phyloP scores from a whole-genome alignment of 306 rosid species.

The Pyrus betulifolia region DNA sequence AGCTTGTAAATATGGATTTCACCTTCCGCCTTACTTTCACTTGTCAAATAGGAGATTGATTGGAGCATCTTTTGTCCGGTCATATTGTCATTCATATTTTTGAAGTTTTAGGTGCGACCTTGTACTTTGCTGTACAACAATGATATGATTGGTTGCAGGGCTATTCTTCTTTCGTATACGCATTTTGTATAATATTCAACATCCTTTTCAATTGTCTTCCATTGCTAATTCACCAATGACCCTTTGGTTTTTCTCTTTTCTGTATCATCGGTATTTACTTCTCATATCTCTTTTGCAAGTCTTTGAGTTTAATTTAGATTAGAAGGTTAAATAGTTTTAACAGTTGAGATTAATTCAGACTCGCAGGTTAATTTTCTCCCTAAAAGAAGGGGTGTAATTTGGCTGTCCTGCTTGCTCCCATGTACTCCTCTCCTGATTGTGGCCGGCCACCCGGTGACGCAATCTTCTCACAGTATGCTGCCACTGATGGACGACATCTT shows the following conservation, averaged over 20 bases:
- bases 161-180: not conserved
- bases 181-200: not conserved
- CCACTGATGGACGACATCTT: too few species aligned
- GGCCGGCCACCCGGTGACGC: too few species aligned
- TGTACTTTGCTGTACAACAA: not conserved
- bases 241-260: not conserved
- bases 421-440: too few species aligned
- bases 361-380: not conserved
- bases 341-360: not conserved
- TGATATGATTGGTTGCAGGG: not conserved
- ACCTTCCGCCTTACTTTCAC: not conserved
- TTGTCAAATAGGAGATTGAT: not conserved
- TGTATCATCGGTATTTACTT: not conserved
- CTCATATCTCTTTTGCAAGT: not conserved
- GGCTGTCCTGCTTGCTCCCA: too few species aligned
- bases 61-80: not conserved
- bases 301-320: too few species aligned
- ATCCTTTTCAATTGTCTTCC: not conserved
- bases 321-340: too few species aligned
- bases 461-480: too few species aligned
- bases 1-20: not conserved
- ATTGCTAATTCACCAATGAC: not conserved
- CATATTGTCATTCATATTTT: not conserved
- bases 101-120: not conserved
- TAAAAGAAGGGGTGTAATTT: too few species aligned